Percentiles rank a stretch among this genome's conserved stretches.
Conservation (phyloP, 352 stramenopile genomes). For the Ophiocytium majus region DNA sequence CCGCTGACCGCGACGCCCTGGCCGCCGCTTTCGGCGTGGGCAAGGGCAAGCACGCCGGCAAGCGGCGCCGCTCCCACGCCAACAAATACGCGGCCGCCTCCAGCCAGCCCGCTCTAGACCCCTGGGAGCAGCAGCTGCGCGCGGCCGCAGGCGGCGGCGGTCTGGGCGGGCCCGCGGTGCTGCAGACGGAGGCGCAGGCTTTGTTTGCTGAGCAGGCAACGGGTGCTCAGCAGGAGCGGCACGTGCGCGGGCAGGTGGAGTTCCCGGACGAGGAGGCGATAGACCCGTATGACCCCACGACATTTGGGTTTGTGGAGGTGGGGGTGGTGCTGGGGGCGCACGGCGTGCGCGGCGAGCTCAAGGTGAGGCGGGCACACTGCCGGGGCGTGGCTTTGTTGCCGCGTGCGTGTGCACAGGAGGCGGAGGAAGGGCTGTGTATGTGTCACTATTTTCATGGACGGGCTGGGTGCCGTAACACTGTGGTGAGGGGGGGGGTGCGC, state of each 20-base stretch:
- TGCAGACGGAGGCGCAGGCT: background rate
- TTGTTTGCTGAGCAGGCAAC: too few relatives aligned
- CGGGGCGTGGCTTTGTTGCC: too few relatives aligned
- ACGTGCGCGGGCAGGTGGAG: slow-evolving; percentile 36
- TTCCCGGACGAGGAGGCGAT: slow-evolving; percentile 56
- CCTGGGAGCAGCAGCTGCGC: slow-evolving; percentile 51
- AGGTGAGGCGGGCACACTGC: slow-evolving; percentile 24
- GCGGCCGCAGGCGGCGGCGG: slow-evolving; percentile 2
- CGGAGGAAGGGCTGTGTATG: background rate
- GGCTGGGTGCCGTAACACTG: too few relatives aligned
- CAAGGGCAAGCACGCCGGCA: slow-evolving; percentile 52
- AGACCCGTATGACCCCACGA: slow-evolving; percentile 55
- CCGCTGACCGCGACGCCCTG: background rate
- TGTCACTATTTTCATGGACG: too few relatives aligned
- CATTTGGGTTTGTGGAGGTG: slow-evolving; percentile 57
- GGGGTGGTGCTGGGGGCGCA: slow-evolving; percentile 17
- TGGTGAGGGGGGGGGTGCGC: too few relatives aligned
- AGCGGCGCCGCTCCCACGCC: slow-evolving; percentile 38
- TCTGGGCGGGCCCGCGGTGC: slow-evolving; percentile 13
- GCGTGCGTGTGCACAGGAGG: too few relatives aligned
- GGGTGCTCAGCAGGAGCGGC: slow-evolving; percentile 1
- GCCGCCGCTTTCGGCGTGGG: slow-evolving; percentile 42
- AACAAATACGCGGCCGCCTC: slow-evolving; percentile 52
- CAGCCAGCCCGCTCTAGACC: slow-evolving; percentile 42
- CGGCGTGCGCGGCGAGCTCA: slow-evolving; percentile 13